Percentiles rank a stretch among this genome's conserved stretches.
Conservation (phyloP, 345 rosid genomes). For the Tarenaya hassleriana region DNA sequence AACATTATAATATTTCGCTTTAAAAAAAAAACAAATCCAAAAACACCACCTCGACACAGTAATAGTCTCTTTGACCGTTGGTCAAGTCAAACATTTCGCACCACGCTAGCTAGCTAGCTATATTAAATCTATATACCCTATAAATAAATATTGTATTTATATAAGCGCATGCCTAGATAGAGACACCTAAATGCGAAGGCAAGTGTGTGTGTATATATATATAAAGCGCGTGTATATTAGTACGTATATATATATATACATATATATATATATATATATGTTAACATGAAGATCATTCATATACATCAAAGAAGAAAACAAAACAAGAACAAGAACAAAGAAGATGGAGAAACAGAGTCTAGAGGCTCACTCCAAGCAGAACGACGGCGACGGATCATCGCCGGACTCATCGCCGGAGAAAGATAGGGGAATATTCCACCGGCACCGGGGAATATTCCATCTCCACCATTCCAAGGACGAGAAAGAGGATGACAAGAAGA, state of each 20-base stretch:
- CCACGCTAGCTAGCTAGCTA: no score
- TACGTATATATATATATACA: constrained; percentile 13
- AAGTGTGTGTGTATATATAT: no score
- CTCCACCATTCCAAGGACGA: constrained; percentile 27
- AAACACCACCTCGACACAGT: no score
- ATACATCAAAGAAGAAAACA: not conserved
- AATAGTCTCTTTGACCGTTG: no score
- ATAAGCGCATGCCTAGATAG: no score
- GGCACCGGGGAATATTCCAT: constrained; percentile 27
- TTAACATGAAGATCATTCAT: not conserved
- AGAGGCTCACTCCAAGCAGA: constrained; percentile 11
- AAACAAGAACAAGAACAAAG: not conserved
- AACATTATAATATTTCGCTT: no score
- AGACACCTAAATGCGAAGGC: no score
- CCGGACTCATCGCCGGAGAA: constrained; percentile 9
- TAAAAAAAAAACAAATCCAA: no score
- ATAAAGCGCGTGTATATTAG: not conserved
- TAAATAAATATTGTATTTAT: no score
- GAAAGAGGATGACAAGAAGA: constrained; percentile 25
- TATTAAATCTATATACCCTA: no score
- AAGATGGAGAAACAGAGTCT: constrained; percentile 21
- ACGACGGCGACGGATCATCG: constrained; percentile 13
- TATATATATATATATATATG: constrained; percentile 1
- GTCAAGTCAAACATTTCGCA: no score
- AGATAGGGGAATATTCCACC: constrained; percentile 15